Evolutionary conservation across 495 filamentous ascomycete species (phyloP).

Genomic region (Lentithecium fluviatile): DNA sequence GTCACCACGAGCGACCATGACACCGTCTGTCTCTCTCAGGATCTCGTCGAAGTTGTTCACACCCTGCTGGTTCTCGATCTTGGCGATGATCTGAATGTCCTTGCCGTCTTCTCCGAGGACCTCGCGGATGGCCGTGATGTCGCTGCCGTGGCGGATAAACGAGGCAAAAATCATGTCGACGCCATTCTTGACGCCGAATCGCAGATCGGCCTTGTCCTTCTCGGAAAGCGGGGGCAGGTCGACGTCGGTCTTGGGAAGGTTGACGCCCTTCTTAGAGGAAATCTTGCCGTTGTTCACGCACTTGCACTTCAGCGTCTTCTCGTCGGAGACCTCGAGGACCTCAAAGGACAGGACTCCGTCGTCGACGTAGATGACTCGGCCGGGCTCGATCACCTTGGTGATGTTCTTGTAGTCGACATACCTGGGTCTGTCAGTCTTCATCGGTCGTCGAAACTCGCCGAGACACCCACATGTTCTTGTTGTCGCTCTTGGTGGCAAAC

Average conservation of each 20-base stretch:
- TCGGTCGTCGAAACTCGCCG: neutral
- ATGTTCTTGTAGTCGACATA: slow-evolving; percentile 99
- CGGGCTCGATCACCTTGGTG: slow-evolving; percentile 92
- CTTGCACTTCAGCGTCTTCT: slow-evolving; percentile 77
- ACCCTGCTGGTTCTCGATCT: slow-evolving; percentile 99
- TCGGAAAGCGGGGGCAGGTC: slow-evolving; percentile 97
- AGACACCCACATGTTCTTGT: slow-evolving; percentile 82
- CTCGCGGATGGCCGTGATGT: slow-evolving; percentile 88
- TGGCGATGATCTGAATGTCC: slow-evolving; percentile 98
- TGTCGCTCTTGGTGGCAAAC: slow-evolving; percentile 78
- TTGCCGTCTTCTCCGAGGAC: slow-evolving; percentile 89
- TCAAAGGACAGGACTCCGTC: slow-evolving; percentile 96
- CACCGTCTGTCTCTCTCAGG: slow-evolving; percentile 91
- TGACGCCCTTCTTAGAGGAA: slow-evolving; percentile 97
- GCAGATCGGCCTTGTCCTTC: slow-evolving; percentile 91
- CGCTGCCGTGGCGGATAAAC: slow-evolving; percentile 89
- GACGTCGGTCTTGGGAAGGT: slow-evolving; percentile 96
- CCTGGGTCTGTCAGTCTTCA: slow-evolving; percentile 50
- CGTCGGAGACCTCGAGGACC: slow-evolving; percentile 82
- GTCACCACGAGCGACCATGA: slow-evolving; percentile 99
- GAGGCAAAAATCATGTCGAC: slow-evolving; percentile 99
- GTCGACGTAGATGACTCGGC: slow-evolving; percentile 96
- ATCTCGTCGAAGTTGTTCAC: slow-evolving; percentile 99
- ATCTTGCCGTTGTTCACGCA: slow-evolving; percentile 97
- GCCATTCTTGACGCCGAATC: slow-evolving; percentile 94